phyloP scores from a whole-genome alignment of 495 filamentous ascomycete genomes.

The Cenococcum geophilum region DNA sequence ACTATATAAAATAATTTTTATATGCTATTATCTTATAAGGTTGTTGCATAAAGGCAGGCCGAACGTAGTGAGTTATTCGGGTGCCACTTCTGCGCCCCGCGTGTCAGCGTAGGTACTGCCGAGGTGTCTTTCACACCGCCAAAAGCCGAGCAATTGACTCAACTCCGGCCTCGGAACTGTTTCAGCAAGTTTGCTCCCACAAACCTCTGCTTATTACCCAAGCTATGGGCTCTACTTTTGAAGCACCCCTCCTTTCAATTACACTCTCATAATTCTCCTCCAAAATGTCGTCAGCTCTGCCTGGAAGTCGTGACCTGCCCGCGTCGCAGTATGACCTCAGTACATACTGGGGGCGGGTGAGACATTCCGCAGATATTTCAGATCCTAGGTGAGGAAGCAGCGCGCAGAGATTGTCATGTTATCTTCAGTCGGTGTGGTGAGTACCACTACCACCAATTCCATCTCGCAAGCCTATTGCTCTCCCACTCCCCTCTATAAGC shows the following conservation, averaged over 20 bases:
- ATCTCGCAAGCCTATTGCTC: neutral
- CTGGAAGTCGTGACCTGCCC: constrained; percentile 78
- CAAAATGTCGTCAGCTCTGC: constrained; percentile 82
- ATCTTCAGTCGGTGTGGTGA: constrained; percentile 32
- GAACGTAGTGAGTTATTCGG: neutral
- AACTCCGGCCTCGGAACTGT: neutral
- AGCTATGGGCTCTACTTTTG: constrained; percentile 1
- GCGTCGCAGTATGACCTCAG: constrained; percentile 84
- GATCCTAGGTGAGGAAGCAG: constrained; percentile 79
- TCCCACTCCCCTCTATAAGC: neutral
- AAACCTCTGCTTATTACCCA: neutral
- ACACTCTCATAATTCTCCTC: neutral
- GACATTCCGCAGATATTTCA: constrained; percentile 80
- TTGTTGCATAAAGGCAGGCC: too few species aligned
- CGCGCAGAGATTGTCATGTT: constrained; percentile 26
- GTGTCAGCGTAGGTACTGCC: neutral
- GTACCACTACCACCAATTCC: constrained; percentile 26
- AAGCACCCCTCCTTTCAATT: neutral
- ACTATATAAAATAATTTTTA: too few species aligned
- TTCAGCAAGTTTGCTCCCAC: neutral
- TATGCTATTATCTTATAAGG: too few species aligned
- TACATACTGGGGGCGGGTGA: constrained; percentile 93
- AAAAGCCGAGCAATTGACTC: neutral
- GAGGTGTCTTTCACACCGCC: neutral
- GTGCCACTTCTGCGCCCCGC: neutral